Conservation (phyloP, 352 stramenopile genomes). For the Phytopythium boreale region DNA sequence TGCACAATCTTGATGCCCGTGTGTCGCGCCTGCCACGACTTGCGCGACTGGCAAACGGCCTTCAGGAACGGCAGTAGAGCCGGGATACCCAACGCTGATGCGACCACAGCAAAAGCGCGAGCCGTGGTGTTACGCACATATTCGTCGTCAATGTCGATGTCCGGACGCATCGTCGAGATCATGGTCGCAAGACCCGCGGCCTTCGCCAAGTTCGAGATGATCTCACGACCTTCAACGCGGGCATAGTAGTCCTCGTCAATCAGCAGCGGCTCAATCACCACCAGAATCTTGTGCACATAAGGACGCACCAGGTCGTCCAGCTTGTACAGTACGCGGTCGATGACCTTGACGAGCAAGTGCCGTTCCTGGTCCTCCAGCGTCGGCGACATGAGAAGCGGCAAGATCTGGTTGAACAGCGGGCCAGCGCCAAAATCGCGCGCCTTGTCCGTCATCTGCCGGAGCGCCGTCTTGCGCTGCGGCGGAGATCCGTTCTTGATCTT, state of each 20-base stretch:
- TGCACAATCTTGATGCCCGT: constrained; percentile 99
- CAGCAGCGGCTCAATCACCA: constrained; percentile 98
- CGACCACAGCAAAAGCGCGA: constrained; percentile 98
- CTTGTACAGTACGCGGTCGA: constrained; percentile 99
- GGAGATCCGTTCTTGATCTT: constrained; percentile 99
- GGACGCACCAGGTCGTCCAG: constrained; percentile 98
- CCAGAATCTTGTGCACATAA: constrained; percentile 99
- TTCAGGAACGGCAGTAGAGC: constrained; percentile 98
- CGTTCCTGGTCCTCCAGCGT: constrained; percentile 99
- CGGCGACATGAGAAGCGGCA: constrained; percentile 98
- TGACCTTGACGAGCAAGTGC: constrained; percentile 99
- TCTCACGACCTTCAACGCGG: constrained; percentile 97
- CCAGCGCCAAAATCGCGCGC: constrained; percentile 96
- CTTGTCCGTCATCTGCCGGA: constrained; percentile 98
- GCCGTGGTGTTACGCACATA: constrained; percentile 99
- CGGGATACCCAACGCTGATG: constrained; percentile 96
- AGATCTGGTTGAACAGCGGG: constrained; percentile 99
- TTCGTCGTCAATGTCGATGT: constrained; percentile 99
- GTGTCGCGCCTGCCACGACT: constrained; percentile 98
- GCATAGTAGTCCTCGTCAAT: constrained; percentile 99
- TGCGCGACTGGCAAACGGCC: constrained; percentile 97
- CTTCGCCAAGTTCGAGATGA: constrained; percentile 99
- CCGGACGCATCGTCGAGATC: constrained; percentile 99
- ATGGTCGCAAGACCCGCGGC: constrained; percentile 98
- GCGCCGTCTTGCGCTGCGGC: constrained; percentile 94